Base-by-base conservation (phyloP, 2,329 filamentous ascomycete genomes). In the Exserohilum rostratum region DNA sequence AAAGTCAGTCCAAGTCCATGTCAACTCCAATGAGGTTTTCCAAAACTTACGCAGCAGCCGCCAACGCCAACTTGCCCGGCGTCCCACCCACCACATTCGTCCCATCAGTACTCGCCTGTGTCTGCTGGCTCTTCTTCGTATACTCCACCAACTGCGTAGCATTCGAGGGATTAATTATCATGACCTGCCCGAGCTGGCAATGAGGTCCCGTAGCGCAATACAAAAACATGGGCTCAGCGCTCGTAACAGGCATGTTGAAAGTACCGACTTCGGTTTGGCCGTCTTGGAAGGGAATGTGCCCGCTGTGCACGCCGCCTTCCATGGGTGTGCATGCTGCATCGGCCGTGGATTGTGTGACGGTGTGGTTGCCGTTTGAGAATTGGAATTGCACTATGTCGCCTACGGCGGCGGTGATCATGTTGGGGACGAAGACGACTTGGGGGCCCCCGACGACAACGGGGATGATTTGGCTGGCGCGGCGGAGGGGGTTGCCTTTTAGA, bases 291-390 rank as follows among this genome's bases (percentile, higher is more conserved):
- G 68, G 67, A 5, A 72, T 71, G 48, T 69, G 65, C 1, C 69
- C 69, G 39, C 61, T 66, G 59, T 72, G 61, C 3, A 72, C 48
- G 12, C 70, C 70, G 18, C 64, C 66, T 0, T 60, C 58, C 46
- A 71, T 58, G 6, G 69, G 69, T 9, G 62, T 63, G 44, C 70
- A 72, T 22, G 69, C 60, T 12, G 59, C 51, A 25, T 69, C 64
- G 2, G 56, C 53, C 0, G 69, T 64, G 7, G 62, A 66, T 38
- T 72, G 68, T 0, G 70, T 71, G 7, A 69, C 68, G 7, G 70
- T 71, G 53, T 72, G 70, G 51, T 71, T 71, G 10, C 69, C 70
- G 22, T 69, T 70, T 46, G 56, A 62, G 56, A 72, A 72, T 18
- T 72, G 65, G 55, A 70, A 71, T 46, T 70, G 69, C 6, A 71